Evolutionary conservation across 2,329 filamentous ascomycete genomes (phyloP).

Genomic region (Boeremia lycopersici): DNA sequence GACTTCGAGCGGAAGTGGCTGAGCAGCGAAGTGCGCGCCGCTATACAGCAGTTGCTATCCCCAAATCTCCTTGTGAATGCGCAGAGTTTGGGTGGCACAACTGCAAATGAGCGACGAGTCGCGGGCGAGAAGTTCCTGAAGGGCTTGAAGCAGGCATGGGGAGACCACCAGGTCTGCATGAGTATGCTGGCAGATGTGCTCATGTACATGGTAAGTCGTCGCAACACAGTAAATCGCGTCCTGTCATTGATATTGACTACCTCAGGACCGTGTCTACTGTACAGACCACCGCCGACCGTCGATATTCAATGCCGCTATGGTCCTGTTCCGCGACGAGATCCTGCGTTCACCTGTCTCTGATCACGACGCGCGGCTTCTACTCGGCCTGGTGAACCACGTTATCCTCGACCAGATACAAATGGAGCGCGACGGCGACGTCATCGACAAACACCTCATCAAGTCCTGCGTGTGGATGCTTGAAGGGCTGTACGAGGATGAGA

Average conservation of each 20-base stretch:
- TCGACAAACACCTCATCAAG: constrained; percentile 81
- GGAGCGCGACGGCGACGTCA: constrained; percentile 87
- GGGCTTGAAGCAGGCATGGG: constrained; percentile 78
- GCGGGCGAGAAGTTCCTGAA: constrained; percentile 84
- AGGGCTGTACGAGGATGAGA: constrained; percentile 79
- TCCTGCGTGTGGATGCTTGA: constrained; percentile 90
- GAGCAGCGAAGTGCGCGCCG: constrained; percentile 70
- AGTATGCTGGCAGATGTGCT: constrained; percentile 96
- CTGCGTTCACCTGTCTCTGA: constrained; percentile 63
- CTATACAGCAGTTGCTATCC: constrained; percentile 73
- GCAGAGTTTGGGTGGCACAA: constrained; percentile 57
- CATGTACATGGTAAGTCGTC: constrained; percentile 79
- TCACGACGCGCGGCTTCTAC: constrained; percentile 60
- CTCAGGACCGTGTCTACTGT: constrained; percentile 78
- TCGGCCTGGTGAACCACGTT: constrained; percentile 78
- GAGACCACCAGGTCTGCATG: constrained; percentile 90
- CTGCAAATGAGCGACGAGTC: constrained; percentile 77
- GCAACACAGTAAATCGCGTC: not conserved
- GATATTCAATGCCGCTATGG: constrained; percentile 85
- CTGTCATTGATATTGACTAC: not conserved
- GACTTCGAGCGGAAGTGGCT: constrained; percentile 85
- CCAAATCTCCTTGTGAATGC: constrained; percentile 67
- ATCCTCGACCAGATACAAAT: constrained; percentile 90
- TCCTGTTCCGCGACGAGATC: constrained; percentile 85
- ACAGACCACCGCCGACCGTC: constrained; percentile 74